phyloP scores from a whole-genome alignment of 805 yeast species.

The Wickerhamomyces tratensis region DNA sequence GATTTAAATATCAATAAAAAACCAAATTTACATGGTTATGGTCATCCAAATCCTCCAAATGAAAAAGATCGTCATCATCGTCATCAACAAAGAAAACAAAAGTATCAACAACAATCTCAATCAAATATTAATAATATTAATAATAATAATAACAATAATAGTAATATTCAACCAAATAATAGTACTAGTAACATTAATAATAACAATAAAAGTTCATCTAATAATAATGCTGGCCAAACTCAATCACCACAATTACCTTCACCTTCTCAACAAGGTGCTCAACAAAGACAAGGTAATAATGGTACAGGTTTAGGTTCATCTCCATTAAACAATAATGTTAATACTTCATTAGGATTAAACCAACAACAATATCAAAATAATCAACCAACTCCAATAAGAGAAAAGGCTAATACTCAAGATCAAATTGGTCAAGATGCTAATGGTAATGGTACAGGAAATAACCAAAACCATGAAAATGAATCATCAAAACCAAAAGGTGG shows the following conservation, averaged over 20 bases:
- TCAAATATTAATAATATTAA: neutral
- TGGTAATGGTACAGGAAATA: constrained; percentile 4
- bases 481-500: constrained; percentile 12
- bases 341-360: constrained; percentile 7
- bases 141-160: constrained; percentile 1
- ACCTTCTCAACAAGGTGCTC: constrained; percentile 11
- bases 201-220: neutral
- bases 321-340: constrained; percentile 7
- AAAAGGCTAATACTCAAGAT: constrained; percentile 13
- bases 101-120: constrained; percentile 15
- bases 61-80: constrained; percentile 19
- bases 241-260: constrained; percentile 7
- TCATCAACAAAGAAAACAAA: constrained; percentile 16
- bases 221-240: neutral
- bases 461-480: constrained; percentile 8
- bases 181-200: constrained; percentile 1
- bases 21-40: constrained; percentile 76
- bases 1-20: constrained; percentile 66
- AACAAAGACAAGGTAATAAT: constrained; percentile 10
- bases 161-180: too few species aligned
- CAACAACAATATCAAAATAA: constrained; percentile 20
- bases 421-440: constrained; percentile 3
- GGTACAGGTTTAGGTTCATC: constrained; percentile 1
- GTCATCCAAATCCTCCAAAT: constrained; percentile 50
- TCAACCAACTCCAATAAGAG: constrained; percentile 21